Conservation (phyloP, 2,329 filamentous ascomycete genomes). For the Tolypocladium guangdongense region DNA sequence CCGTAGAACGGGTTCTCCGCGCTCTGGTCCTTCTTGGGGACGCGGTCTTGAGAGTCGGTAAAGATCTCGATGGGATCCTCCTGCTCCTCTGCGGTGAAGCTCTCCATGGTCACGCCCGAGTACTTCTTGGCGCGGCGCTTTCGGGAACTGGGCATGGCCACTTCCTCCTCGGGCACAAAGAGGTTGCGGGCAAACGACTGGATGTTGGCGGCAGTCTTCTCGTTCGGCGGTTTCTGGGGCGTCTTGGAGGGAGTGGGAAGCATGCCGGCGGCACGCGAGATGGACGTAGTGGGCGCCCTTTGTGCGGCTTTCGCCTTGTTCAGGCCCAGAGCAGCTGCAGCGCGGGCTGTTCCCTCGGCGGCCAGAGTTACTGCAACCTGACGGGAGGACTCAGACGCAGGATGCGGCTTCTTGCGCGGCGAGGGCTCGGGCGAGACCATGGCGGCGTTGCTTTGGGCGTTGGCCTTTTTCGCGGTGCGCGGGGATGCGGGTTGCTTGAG, state of each 20-base stretch:
- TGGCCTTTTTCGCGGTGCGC: constrained; percentile 20
- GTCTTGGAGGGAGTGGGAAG: constrained; percentile 74
- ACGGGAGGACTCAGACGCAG: constrained; percentile 35
- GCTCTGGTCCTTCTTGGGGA: constrained; percentile 56
- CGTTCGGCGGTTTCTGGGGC: constrained; percentile 50
- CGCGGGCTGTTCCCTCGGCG: constrained; percentile 29
- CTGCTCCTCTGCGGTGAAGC: constrained; percentile 45
- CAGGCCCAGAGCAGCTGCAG: constrained; percentile 31
- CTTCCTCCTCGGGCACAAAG: constrained; percentile 47
- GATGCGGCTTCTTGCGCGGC: constrained; percentile 39
- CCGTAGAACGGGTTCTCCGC: constrained; percentile 64
- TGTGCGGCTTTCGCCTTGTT: constrained; percentile 14
- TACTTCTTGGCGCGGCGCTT: constrained; percentile 49
- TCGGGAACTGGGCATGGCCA: constrained; percentile 47
- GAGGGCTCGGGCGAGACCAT: constrained; percentile 33
- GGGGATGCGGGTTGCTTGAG: constrained; percentile 21
- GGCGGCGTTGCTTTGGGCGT: constrained; percentile 14
- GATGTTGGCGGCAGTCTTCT: constrained; percentile 39
- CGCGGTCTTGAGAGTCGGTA: constrained; percentile 68
- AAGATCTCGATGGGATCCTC: constrained; percentile 59
- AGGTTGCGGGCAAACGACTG: constrained; percentile 48
- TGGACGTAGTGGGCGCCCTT: constrained; percentile 13
- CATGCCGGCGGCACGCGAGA: constrained; percentile 37
- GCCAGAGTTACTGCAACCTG: constrained; percentile 35
- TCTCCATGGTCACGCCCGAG: constrained; percentile 41